Evolutionary conservation across 2,329 filamentous ascomycete species (phyloP), one percentile per base, ranked within the genome.

Genomic region (Fusarium staphyleae): DNA sequence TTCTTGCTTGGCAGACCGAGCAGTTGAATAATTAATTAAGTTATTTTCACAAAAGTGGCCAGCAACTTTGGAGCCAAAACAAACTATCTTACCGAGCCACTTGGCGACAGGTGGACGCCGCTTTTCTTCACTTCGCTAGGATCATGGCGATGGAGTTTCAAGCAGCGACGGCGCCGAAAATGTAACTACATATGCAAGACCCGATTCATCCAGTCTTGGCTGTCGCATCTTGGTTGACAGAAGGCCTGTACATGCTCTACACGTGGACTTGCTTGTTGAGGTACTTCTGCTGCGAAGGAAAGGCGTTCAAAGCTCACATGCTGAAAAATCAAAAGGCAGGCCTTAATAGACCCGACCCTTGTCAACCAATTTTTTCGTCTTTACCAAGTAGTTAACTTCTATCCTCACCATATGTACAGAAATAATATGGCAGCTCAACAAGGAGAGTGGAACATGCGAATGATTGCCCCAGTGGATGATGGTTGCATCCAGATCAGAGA

Each of bases 81-180:
- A 47, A 51, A 22, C n/a, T 24, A 28, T 13, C 22, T 39, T 14
- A 32, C n/a, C n/a, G 54, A 58, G 52, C 48, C 47, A 62, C 62
- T 49, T 60, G 45, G 57, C 57, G 57, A 54, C 51, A 63, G 60
- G 62, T 62, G 50, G 47, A 40, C 55, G 50, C 41, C 53, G 56
- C 59, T 43, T 44, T 48, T 43, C 19, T 57, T 62, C 49, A 61
- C 62, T 55, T 63, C 45, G 46, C 48, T 51, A 46, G 42, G 51
- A 40, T 44, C 39, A 57, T 60, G 55, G 50, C 43, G 55, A 44
- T 29, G 52, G 50, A 16, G 39, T 52, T 57, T 52, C n/a, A 19
- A 36, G 35, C 44, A 33, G 30, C 22, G 35, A 49, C 26, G 43
- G 43, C 43, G 39, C 39, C 28, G 33, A 49, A 39, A 45, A 56